phyloP scores from a whole-genome alignment of 116 monocot species.

The Phalaenopsis hybrid region DNA sequence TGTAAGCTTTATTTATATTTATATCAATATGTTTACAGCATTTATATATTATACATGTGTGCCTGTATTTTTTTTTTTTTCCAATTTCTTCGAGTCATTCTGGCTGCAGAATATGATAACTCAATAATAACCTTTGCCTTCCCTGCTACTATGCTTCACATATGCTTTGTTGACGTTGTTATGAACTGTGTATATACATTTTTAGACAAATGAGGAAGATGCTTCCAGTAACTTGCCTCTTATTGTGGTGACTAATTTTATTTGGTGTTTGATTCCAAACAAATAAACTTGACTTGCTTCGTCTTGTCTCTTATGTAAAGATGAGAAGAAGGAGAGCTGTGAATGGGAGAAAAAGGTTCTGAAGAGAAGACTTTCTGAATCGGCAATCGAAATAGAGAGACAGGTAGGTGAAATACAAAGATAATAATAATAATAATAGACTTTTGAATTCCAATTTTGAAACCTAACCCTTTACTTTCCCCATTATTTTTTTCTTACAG shows the following conservation, averaged over 20 bases:
- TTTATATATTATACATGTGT: too few relatives aligned
- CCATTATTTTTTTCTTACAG: conserved; percentile 33
- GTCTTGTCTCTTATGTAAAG: conserved; percentile 15
- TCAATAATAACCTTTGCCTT: too few relatives aligned
- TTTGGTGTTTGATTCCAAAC: neutral
- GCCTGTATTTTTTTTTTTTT: too few relatives aligned
- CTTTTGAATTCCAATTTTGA: neutral
- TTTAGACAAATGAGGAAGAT: neutral
- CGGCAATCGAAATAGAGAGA: conserved; percentile 76
- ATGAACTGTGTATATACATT: neutral
- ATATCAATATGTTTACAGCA: too few relatives aligned
- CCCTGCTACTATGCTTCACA: too few relatives aligned
- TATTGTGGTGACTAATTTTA: neutral
- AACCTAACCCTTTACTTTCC: conserved; percentile 9
- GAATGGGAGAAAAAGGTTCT: conserved; percentile 62
- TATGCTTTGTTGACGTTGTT: neutral
- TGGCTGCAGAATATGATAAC: too few relatives aligned
- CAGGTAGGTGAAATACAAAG: conserved; percentile 32
- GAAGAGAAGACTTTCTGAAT: conserved; percentile 63
- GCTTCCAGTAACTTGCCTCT: neutral
- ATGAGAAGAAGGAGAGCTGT: conserved; percentile 58
- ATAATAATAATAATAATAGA: neutral
- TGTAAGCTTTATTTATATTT: too few relatives aligned
- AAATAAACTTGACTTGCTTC: neutral
- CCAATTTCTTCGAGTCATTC: too few relatives aligned